Conservation (phyloP, 495 filamentous ascomycete genomes). For the Aspergillus olivimuriae region DNA sequence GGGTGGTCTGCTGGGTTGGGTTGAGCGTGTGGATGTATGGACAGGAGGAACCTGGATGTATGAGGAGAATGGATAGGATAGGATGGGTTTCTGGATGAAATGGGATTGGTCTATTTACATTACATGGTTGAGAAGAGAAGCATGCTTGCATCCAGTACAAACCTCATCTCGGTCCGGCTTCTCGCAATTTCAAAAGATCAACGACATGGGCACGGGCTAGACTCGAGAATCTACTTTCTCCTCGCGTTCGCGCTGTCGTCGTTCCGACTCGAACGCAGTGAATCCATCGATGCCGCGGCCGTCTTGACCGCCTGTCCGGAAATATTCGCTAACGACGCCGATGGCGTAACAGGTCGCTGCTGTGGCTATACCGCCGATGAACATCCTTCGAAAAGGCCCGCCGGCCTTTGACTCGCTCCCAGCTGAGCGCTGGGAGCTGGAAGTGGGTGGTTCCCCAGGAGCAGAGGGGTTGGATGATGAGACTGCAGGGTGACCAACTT, state of each 20-base stretch:
- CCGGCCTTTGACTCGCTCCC: constrained; percentile 22
- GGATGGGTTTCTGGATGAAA: not conserved
- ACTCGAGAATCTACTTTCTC: too few relatives aligned
- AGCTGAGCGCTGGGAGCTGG: not conserved
- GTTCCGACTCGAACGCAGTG: constrained; percentile 37
- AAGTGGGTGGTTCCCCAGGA: constrained; percentile 6
- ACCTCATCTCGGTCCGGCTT: not conserved
- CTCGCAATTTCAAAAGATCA: too few relatives aligned
- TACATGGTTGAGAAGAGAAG: too few relatives aligned
- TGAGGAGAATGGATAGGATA: too few relatives aligned
- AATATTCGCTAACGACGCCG: constrained; percentile 61
- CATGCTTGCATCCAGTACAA: not conserved
- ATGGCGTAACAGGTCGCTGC: constrained; percentile 61
- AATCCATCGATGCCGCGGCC: constrained; percentile 50
- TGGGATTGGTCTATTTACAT: not conserved
- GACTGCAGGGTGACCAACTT: constrained; percentile 38
- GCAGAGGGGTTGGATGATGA: not conserved
- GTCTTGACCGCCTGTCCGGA: constrained; percentile 52
- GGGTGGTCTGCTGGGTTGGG: constrained; percentile 3
- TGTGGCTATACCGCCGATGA: constrained; percentile 52
- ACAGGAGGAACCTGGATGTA: not conserved
- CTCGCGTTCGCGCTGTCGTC: constrained; percentile 19
- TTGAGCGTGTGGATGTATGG: too few relatives aligned
- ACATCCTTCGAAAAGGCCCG: constrained; percentile 42
- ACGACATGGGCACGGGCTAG: too few relatives aligned